phyloP scores from a whole-genome alignment of 179 eudicot genomes.

The Spergularia azorica region DNA sequence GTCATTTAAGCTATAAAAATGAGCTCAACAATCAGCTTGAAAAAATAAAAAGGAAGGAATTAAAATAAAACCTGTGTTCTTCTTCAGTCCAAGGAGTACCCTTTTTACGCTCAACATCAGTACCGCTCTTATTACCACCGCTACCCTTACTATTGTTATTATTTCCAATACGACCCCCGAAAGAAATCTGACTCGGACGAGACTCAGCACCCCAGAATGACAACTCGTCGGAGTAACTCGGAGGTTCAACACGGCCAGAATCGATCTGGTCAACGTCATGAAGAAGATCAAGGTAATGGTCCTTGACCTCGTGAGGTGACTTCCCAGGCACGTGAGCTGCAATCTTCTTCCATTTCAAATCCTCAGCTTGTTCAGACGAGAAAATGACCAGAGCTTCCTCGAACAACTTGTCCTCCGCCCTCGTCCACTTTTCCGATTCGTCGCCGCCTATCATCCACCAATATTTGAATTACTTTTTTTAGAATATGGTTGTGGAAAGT shows the following conservation, averaged over 20 bases:
- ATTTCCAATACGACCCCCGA: conserved; percentile 21
- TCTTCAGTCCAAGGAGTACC: conserved; percentile 99
- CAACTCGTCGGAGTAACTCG: conserved; percentile 55
- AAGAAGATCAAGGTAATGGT: conserved; percentile 63
- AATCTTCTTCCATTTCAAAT: conserved; percentile 61
- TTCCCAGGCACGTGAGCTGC: conserved; percentile 68
- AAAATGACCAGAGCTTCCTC: conserved; percentile 68
- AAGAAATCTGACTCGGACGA: conserved; percentile 53
- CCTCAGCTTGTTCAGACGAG: conserved; percentile 32
- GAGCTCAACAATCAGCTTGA: no score
- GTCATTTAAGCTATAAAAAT: no score
- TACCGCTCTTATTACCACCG: background rate
- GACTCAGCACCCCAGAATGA: conserved; percentile 32
- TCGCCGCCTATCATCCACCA: conserved; percentile 33
- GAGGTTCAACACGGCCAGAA: conserved; percentile 74
- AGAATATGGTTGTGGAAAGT: no score
- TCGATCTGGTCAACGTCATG: conserved; percentile 76
- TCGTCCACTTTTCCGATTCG: conserved; percentile 43
- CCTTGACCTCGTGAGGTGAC: conserved; percentile 49
- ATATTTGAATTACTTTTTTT: background rate
- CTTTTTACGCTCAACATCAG: conserved; percentile 81
- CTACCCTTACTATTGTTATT: conserved; percentile 33
- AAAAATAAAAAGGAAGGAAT: background rate
- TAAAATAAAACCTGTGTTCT: conserved; percentile 67
- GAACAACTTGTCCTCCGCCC: conserved; percentile 76